Base-by-base conservation (phyloP, 768 basidiomycete species). In the Rhodotorula toruloides region DNA sequence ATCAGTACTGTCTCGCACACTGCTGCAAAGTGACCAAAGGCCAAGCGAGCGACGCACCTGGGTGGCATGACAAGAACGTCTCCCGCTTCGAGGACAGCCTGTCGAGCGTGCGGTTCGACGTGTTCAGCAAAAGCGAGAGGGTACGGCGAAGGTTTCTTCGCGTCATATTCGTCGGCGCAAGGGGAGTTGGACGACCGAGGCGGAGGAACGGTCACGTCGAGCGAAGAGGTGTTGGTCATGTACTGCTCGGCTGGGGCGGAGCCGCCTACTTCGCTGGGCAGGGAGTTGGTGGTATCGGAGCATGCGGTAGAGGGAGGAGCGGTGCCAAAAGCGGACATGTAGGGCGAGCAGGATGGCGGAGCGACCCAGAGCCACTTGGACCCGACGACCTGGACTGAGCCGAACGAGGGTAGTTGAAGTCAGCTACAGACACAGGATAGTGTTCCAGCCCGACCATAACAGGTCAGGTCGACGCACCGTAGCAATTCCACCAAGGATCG, bases 401-500 rank as follows among this genome's bases (percentile, higher is more conserved):
- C 31, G 3, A n/a, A n/a, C n/a, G n/a, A n/a, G n/a, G 17, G 37
- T n/a, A 4, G 13, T 49, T 17, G 25, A 25, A 16, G 3, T 11
- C 36, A 3, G 48, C 39, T 13, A 27, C 19, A 13, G 21, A 34
- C 22, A 29, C 32, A 29, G 22, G 27, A 54, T 39, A 31, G 54
- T n/a, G n/a, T n/a, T n/a, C n/a, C n/a, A n/a, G n/a, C n/a, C n/a
- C n/a, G n/a, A n/a, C n/a, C n/a, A n/a, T n/a, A 21, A 25, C 27
- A 43, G 12, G 17, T 14, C n/a, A n/a, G n/a, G n/a, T n/a, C n/a
- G 21, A 73, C 81, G 69, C 77, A 91, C 91, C 85, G 76, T 90
- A 98, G 68, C 87, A 82, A 76, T 99, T 99, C 79, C 84, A 90
- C 78, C 86, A 96, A 6, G 93, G 93, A 75, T 99, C 94, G 11